phyloP scores from a whole-genome alignment of 139 green algal genomes.

The Chlorokybus atmophyticus region DNA sequence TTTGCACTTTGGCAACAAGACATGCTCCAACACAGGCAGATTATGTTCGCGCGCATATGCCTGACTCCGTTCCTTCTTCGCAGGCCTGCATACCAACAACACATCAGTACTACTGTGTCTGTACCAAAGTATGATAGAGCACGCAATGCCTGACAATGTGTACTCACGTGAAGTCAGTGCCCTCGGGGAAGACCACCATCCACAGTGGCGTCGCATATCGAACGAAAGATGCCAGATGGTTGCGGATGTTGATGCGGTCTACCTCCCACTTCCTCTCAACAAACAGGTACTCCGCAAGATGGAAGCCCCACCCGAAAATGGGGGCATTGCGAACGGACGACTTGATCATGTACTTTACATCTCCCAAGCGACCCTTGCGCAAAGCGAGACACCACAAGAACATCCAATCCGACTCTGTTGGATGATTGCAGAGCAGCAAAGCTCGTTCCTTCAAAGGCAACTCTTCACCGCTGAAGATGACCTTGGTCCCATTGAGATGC shows the following conservation, averaged over 20 bases:
- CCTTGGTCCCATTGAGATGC: slow-evolving; percentile 19
- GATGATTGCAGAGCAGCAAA: slow-evolving; percentile 23
- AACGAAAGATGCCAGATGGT: slow-evolving; percentile 4
- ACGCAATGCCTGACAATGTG: no score
- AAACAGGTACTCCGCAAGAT: slow-evolving; percentile 17
- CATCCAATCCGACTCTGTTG: slow-evolving; percentile 25
- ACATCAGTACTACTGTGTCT: no score
- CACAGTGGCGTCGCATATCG: slow-evolving; percentile 11
- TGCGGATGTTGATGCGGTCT: slow-evolving; percentile 10
- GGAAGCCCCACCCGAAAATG: slow-evolving; percentile 21
- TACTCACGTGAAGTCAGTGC: slow-evolving; percentile 29
- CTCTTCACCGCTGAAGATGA: slow-evolving; percentile 16
- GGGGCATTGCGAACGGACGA: slow-evolving; percentile 11
- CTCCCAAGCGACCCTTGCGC: slow-evolving; percentile 9
- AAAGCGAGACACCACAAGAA: slow-evolving; percentile 18
- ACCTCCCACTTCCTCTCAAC: slow-evolving; percentile 20
- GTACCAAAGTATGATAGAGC: no score
- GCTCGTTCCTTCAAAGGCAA: slow-evolving; percentile 8
- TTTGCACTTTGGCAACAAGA: background rate
- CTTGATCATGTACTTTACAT: slow-evolving; percentile 21
- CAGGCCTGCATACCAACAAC: background rate
- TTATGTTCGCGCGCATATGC: background rate
- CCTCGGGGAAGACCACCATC: slow-evolving; percentile 20
- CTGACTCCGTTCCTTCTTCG: background rate
- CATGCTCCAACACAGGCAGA: background rate